Evolutionary conservation across 495 filamentous ascomycete species (phyloP), one percentile per base, ranked within the genome.

Genomic region (Amniculicola lignicola): DNA sequence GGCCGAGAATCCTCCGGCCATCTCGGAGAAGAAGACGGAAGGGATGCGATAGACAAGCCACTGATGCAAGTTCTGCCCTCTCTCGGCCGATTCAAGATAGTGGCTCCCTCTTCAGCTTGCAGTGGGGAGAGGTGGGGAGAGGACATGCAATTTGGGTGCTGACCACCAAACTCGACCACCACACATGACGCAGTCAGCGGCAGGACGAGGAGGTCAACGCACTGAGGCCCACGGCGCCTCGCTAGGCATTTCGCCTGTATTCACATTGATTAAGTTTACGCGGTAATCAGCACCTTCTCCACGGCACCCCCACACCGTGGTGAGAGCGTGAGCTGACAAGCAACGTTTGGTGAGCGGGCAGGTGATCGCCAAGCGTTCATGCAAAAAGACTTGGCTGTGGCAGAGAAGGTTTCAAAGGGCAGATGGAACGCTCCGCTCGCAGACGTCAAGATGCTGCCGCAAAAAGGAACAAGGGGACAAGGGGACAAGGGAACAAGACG

Each of bases 121-220:
- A 33, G 29, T 33, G 29, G 18, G 6, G 22, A 4, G 43, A 15
- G 16, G 43, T 22, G 43, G 15, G 12, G 43, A 10, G 43, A 15
- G 23, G 22, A 9, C n/a, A 21, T 10, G 35, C 21, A 46, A 59
- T 59, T 59, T 52, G 27, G 56, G 41, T 59, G 56, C 56, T 59
- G 56, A 59, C 56, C 40, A 41, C 41, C 39, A 47, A 11, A 16
- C 42, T 47, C 7, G 7, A 33, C 9, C 19, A n/a, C 57, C 54
- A 43, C 57, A 60, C 49, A 51, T 23, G 40, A 59, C 40, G 55
- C 55, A 59, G 48, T 59, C 24, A 59, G 55, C 55, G 15, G 31
- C 36, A 46, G 38, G 14, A 22, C 19, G 33, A 39, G 39, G 41
- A 29, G 43, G 16, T 49, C 21, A 24, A 37, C 42, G 4, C 40